A percentile compares a stretch with the other conserved stretches of the same genome.
Conservation (phyloP, 208 protist genomes). For the Angomonas ambiguus region DNA sequence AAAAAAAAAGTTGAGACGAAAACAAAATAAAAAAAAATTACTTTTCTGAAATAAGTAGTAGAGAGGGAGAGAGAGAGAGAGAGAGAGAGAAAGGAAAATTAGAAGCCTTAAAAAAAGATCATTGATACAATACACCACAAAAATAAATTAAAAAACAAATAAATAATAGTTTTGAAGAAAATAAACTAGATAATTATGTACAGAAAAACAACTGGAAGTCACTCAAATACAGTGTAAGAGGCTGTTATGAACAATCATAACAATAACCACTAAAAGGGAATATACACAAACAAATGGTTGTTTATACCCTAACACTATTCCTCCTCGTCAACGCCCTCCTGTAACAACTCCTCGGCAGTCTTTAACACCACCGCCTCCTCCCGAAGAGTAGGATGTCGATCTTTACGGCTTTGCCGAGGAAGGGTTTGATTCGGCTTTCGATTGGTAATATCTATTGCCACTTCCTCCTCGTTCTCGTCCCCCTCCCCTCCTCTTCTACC, state of each 20-base stretch:
- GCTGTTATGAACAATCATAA: too few species aligned
- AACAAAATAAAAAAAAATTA: not conserved
- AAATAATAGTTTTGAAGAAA: not conserved
- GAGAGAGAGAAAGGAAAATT: not conserved
- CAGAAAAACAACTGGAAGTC: not conserved
- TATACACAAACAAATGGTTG: not conserved
- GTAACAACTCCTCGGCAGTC: not conserved
- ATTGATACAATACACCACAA: not conserved
- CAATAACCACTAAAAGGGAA: not conserved
- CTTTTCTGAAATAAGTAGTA: not conserved
- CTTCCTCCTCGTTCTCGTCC: not conserved
- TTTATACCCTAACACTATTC: not conserved
- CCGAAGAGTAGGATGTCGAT: not conserved
- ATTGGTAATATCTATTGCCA: not conserved
- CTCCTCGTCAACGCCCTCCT: not conserved
- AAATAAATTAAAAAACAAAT: not conserved
- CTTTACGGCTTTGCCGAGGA: conserved; percentile 7
- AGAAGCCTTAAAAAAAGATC: not conserved
- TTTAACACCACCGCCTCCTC: not conserved
- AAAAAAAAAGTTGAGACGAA: not conserved
- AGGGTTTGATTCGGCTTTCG: not conserved
- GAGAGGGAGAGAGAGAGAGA: not conserved
- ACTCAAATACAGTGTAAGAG: too few species aligned
- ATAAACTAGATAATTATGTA: not conserved
- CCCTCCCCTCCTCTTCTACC: not conserved